phyloP scores from a whole-genome alignment of 257 asterid genomes.

The Ballota nigra region DNA sequence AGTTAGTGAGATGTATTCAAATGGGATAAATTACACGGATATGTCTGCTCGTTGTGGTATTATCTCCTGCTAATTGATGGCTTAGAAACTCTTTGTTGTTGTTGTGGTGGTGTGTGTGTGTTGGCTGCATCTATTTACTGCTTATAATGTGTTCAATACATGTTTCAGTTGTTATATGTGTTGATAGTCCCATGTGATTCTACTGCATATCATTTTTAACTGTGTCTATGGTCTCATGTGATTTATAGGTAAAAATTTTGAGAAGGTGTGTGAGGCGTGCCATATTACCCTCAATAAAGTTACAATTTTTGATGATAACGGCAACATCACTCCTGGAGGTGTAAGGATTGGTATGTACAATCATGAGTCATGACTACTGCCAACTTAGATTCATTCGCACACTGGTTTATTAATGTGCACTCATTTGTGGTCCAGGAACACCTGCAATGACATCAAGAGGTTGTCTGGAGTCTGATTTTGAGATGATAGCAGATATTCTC shows the following conservation, averaged over 20 bases:
- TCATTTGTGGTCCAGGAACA: slow-evolving; percentile 48
- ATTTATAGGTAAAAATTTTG: slow-evolving; percentile 61
- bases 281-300: slow-evolving; percentile 77
- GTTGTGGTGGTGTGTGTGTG: too few species aligned
- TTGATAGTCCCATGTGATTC: background rate
- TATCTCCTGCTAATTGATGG: background rate
- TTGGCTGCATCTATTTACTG: background rate
- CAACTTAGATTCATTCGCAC: background rate
- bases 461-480: slow-evolving; percentile 74
- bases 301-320: slow-evolving; percentile 70
- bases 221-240: background rate
- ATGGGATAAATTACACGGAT: background rate
- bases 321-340: slow-evolving; percentile 72
- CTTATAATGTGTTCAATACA: background rate
- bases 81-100: background rate
- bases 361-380: background rate
- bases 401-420: background rate
- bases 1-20: background rate
- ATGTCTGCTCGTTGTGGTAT: background rate
- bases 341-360: slow-evolving; percentile 68
- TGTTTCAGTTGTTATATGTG: background rate
- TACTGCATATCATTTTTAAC: background rate
- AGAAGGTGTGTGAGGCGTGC: slow-evolving; percentile 82
- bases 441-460: slow-evolving; percentile 95
- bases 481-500: slow-evolving; percentile 69